Evolutionary conservation across 176 grass and related monocot genomes (phyloP).

Genomic region (Chloris gayana): DNA sequence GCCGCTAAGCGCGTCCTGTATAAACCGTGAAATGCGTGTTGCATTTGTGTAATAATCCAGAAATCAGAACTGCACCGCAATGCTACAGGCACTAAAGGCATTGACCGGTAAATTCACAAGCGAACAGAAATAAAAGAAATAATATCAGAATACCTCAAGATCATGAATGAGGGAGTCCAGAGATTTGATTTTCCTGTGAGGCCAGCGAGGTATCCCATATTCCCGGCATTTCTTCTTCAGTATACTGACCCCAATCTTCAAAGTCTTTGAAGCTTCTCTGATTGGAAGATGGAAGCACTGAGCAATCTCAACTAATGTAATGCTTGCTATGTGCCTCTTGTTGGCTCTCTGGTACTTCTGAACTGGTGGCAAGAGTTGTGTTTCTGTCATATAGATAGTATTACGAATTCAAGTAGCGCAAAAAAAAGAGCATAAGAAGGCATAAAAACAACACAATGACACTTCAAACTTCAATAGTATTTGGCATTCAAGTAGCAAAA

Average conservation of each 20-base stretch:
- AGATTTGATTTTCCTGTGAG: constrained; percentile 76
- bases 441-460: not conserved
- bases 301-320: constrained; percentile 56
- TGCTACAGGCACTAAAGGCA: not conserved
- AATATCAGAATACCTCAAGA: constrained; percentile 45
- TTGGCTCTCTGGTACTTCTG: constrained; percentile 59
- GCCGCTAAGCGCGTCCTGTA: constrained; percentile 38
- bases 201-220: constrained; percentile 72
- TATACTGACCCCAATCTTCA: constrained; percentile 68
- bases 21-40: not conserved
- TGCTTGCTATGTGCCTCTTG: constrained; percentile 55
- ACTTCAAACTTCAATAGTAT: constrained; percentile 23
- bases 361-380: constrained; percentile 34
- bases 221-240: constrained; percentile 75
- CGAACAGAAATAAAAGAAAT: not conserved
- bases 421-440: not conserved
- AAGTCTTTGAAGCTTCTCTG: constrained; percentile 55
- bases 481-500: constrained; percentile 4
- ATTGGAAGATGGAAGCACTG: constrained; percentile 73
- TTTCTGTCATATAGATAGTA: constrained; percentile 9
- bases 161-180: constrained; percentile 59
- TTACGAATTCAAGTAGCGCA: constrained; percentile 1
- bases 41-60: not conserved
- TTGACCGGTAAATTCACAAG: not conserved
- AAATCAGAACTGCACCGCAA: constrained; percentile 7